Base-by-base conservation (phyloP, 2,329 filamentous ascomycete genomes). In the Chrysosporium keratinophilum region DNA sequence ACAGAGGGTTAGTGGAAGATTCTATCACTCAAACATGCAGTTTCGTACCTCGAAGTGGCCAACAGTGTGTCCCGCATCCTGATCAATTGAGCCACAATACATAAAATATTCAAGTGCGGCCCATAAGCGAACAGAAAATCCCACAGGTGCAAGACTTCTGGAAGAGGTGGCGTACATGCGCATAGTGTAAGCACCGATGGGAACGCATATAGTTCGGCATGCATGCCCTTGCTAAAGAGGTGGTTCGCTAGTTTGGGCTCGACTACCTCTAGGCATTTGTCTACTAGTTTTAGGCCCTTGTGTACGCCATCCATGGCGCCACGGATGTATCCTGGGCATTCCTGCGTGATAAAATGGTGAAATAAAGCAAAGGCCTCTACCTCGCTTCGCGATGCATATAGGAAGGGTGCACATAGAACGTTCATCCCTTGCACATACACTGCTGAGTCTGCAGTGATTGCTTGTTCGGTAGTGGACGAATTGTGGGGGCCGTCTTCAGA, bases 351-450 rank as follows among this genome's bases (percentile, higher is more conserved):
- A 59, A 96, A 85, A 42, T 83, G 83, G 66, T 95, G 83, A 63
- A 98, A 96, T 1, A 89, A 85, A 4, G 88, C 84, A 63, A 95
- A 98, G 1, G 93, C 93, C 71, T 98, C 90, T 5, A 90, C 85
- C 72, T 98, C 93, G 67, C 88, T 95, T 55, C 89, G 84, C 1
- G 93, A 90, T 4, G 88, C 89, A 68, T 98, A 98, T 44, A 98
- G 77, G 65, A 98, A 96, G 0, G 93, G 93, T 0, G 93, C 93
- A 9, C 90, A 91, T 14, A 98, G 80, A 40, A 98, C 93, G 67
- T 98, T 98, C 91, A 98, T 97, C 60, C 93, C 93, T 70, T 98
- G 93, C 1, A 98, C 91, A 63, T 98, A 98, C 40, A 87, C 90
- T 33, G 89, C 88, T 10, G 87, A 80, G 62, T 88, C 84, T 33